Conservation (phyloP, 495 filamentous ascomycete species). For the Achaetomiella virescens region DNA sequence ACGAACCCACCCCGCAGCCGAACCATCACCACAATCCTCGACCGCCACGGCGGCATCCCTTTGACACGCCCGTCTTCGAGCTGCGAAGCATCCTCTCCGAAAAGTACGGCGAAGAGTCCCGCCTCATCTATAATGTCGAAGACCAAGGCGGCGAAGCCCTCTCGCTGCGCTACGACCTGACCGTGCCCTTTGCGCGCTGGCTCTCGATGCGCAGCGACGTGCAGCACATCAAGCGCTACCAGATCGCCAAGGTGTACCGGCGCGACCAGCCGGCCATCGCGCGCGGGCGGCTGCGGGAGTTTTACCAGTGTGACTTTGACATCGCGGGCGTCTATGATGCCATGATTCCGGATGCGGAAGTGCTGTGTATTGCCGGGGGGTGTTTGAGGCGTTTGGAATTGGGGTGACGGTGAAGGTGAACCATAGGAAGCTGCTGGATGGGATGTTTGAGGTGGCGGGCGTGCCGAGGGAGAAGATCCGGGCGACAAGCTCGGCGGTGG, state of each 20-base stretch:
- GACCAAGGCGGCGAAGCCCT: conserved; percentile 86
- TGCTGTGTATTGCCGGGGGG: conserved; percentile 73
- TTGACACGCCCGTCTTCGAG: conserved; percentile 44
- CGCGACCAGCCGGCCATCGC: conserved; percentile 40
- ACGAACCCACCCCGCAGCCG: conserved; percentile 17
- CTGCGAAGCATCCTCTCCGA: conserved; percentile 61
- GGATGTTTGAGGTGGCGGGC: conserved; percentile 80
- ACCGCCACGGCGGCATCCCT: conserved; percentile 33
- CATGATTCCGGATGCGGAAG: conserved; percentile 90
- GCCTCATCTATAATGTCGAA: conserved; percentile 69
- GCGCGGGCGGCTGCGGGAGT: conserved; percentile 79
- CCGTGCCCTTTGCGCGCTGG: conserved; percentile 85
- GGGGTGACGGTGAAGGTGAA: conserved; percentile 79
- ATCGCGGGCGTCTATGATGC: conserved; percentile 81
- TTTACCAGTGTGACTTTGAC: conserved; percentile 96
- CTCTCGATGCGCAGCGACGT: conserved; percentile 73
- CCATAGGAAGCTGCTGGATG: conserved; percentile 88
- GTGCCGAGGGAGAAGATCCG: conserved; percentile 80
- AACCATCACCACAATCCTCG: conserved; percentile 27
- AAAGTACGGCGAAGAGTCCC: conserved; percentile 82
- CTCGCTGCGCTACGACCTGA: conserved; percentile 76
- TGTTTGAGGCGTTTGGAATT: conserved; percentile 70
- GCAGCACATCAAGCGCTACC: conserved; percentile 76
- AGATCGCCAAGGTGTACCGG: conserved; percentile 74
- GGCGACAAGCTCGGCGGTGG: conserved; percentile 78